Evolutionary conservation across 495 filamentous ascomycete species (phyloP), one percentile per base, ranked within the genome.

Genomic region (Penicillium dipodomyicola): DNA sequence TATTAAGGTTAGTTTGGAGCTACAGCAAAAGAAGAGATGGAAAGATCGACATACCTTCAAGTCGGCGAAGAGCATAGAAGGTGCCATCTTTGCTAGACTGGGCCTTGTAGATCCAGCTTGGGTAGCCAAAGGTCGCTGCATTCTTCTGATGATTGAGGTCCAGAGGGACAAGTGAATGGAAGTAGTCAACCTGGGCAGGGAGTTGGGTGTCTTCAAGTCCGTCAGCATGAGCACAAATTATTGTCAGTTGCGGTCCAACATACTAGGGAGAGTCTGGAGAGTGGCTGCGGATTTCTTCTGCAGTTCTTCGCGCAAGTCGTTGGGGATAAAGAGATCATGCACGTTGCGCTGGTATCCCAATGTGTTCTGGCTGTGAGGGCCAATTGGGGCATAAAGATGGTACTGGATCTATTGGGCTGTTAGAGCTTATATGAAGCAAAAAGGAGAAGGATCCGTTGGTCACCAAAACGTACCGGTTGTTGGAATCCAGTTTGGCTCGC

Each of bases 21-120:
- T 53, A 30, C 56, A 15, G 44, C 44, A 11, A 22, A 20, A 44
- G 41, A 14, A 22, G 27, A 43, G 5, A 19, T 2, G 37, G 50
- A 6, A 2, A 41, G 11, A n/a, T 12, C 9, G 15, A 11, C 56
- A 40, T 72, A 83, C 81, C 91, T 83, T 96, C 92, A 39, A 98
- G 80, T 61, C 94, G 79, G 59, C 94, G 83, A 39, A 98, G 77
- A 49, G 85, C 87, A 71, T 96, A 97, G 11, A 84, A 83, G 53
- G 86, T 85, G 2, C 91, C 95, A 73, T 92, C 92, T 62, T 89
- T 90, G 62, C 81, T 87, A 3, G 89, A 95, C 52, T 87, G 84
- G n/a, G 92, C 94, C 72, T 97, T 97, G 74, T 96, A 98, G 1
- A 96, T 82, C 89, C 91, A 97, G 67, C 87, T 96, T 5, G 84